A percentile compares a stretch with the other conserved stretches of the same genome.
Conservation (phyloP, 441 rosid genomes). For the Croton laevigatus region DNA sequence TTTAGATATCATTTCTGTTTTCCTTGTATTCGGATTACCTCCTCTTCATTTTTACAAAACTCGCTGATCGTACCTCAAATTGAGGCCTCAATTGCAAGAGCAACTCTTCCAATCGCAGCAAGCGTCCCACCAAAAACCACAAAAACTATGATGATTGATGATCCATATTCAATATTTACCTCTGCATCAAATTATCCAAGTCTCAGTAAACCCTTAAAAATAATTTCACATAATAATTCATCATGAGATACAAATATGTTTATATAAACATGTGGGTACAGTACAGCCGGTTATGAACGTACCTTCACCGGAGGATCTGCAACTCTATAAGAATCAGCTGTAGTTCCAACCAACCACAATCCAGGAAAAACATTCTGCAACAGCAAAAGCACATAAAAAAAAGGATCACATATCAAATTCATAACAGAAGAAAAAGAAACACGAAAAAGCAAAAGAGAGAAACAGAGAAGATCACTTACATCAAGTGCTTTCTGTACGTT, state of each 20-base stretch:
- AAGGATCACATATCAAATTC: background rate
- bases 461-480: slow-evolving; percentile 37
- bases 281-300: background rate
- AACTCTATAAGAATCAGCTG: slow-evolving; percentile 64
- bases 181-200: slow-evolving; percentile 27
- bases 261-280: background rate
- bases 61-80: slow-evolving; percentile 28
- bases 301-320: slow-evolving; percentile 66
- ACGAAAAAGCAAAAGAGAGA: background rate
- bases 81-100: slow-evolving; percentile 21
- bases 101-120: slow-evolving; percentile 8
- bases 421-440: background rate
- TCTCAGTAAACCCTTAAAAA: slow-evolving; percentile 7
- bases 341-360: slow-evolving; percentile 68
- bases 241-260: background rate
- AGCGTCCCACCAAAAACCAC: slow-evolving; percentile 11
- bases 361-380: slow-evolving; percentile 71
- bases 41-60: slow-evolving; percentile 19
- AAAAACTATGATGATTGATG: slow-evolving; percentile 7
- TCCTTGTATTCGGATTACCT: slow-evolving; percentile 11
- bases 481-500: slow-evolving; percentile 69
- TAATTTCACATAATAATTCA: background rate
- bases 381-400: background rate
- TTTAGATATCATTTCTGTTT: slow-evolving; percentile 9
- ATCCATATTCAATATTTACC: slow-evolving; percentile 15